These are phyloP conservation scores for Sphaerobolus stellatus DNA, from an alignment of 1,284 basidiomycete genomes.

Conservation along the genomic window DNA sequence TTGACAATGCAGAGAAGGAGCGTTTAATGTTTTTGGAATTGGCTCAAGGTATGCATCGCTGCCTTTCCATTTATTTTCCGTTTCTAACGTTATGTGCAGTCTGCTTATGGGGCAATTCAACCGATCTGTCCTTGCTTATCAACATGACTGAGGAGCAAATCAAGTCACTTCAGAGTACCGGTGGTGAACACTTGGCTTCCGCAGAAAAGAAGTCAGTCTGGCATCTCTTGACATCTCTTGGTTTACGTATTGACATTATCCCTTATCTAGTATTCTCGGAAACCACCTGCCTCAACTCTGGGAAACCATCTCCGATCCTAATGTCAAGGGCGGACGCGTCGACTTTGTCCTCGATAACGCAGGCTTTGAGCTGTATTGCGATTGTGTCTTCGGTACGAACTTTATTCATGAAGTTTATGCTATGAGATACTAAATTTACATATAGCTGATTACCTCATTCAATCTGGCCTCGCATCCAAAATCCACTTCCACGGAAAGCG, in stretches of 20 bases:
- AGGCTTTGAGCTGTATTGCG: slow-evolving; percentile 96
- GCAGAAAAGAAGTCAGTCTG: slow-evolving; percentile 83
- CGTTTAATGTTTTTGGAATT: slow-evolving; percentile 92
- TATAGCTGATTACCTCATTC: slow-evolving; percentile 84
- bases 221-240: slow-evolving; percentile 25
- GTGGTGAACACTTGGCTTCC: slow-evolving; percentile 91
- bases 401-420: slow-evolving; percentile 4
- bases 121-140: slow-evolving; percentile 92
- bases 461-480: slow-evolving; percentile 83
- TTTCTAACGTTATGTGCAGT: slow-evolving; percentile 45
- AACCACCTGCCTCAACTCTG: slow-evolving; percentile 82
- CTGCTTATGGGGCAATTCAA: slow-evolving; percentile 96
- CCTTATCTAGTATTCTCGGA: slow-evolving; percentile 58
- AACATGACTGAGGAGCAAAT: slow-evolving; percentile 99
- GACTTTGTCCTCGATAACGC: slow-evolving; percentile 90
- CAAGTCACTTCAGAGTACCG: slow-evolving; percentile 95
- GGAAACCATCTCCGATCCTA: slow-evolving; percentile 72
- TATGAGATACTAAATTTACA: neutral
- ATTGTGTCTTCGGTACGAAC: slow-evolving; percentile 86
- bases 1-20: slow-evolving; percentile 68
- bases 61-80: slow-evolving; percentile 14
- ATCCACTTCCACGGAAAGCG: slow-evolving; percentile 93
- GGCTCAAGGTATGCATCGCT: slow-evolving; percentile 65
- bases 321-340: slow-evolving; percentile 76
- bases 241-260: neutral